These are phyloP conservation scores for Termitomyces sp. DNA, from an alignment of 1,284 basidiomycete species.

Conservation along the genomic window DNA sequence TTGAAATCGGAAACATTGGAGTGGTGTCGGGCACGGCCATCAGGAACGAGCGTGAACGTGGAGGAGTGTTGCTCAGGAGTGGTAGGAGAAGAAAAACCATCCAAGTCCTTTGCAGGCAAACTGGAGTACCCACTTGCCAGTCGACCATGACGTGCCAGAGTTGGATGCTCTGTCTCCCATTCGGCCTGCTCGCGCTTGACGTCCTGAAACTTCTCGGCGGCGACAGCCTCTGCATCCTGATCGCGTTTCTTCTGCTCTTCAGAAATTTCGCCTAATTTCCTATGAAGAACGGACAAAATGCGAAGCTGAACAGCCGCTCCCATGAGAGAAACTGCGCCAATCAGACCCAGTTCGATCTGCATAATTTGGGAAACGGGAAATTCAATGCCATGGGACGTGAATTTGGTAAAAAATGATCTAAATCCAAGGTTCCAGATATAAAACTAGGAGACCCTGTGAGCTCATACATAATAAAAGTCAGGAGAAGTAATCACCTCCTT, in stretches of 20 bases:
- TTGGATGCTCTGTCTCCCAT: slow-evolving; percentile 84
- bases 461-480: slow-evolving; percentile 5
- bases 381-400: slow-evolving; percentile 56
- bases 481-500: slow-evolving; percentile 67
- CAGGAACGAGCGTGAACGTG: slow-evolving; percentile 44
- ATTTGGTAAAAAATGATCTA: slow-evolving; percentile 72
- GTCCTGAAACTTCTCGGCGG: slow-evolving; percentile 66
- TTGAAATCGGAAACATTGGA: slow-evolving; percentile 72
- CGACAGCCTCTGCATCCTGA: slow-evolving; percentile 70
- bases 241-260: slow-evolving; percentile 72
- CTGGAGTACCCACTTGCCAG: slow-evolving; percentile 53
- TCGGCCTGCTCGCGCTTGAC: slow-evolving; percentile 70
- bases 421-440: slow-evolving; percentile 95
- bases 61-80: slow-evolving; percentile 47
- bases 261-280: slow-evolving; percentile 74
- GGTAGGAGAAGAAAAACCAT: slow-evolving; percentile 47
- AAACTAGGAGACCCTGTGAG: slow-evolving; percentile 49
- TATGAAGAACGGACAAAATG: slow-evolving; percentile 73
- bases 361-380: slow-evolving; percentile 88
- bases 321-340: slow-evolving; percentile 77
- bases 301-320: slow-evolving; percentile 88
- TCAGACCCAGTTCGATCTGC: slow-evolving; percentile 89
- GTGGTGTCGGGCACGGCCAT: slow-evolving; percentile 49
- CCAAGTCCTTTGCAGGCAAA: slow-evolving; percentile 54
- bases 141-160: slow-evolving; percentile 54